Evolutionary conservation across 352 stramenopile genomes (phyloP), one percentile per base, ranked within the genome.

Genomic region (Albugo candida): DNA sequence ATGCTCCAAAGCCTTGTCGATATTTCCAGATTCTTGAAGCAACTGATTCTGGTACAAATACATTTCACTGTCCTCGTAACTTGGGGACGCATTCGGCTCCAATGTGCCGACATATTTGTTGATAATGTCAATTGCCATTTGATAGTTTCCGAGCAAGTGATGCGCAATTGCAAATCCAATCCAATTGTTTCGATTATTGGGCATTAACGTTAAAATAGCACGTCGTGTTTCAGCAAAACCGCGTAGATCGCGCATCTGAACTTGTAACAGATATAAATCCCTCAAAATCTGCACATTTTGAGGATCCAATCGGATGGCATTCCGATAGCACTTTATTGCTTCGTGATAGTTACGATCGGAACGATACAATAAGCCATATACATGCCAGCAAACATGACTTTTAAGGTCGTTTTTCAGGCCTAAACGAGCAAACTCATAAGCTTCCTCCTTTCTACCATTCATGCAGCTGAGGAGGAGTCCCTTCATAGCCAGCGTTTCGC

Each of bases 291-390:
- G 92, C 40, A 97, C 59, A 62, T 98, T 98, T 43, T 97, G 76
- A n/a, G 71, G 63, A 65, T 99, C 93, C 48, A 97, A 95, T 31
- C 88, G 73, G 36, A 99, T 76, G 13, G 95, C 94, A 56, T 96
- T 92, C 59, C 93, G 93, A 69, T 98, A 99, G 60, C 92, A 97
- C 75, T 98, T 98, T 61, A 98, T 97, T 20, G 94, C 93, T 60
- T 98, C 89, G 37, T 75, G 60, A 64, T 99, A 98, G 59, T 98
- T 97, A 40, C 86, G 79, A 61, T 98, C 88, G 11, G 81, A 91
- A 59, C 95, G 84, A 65, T 99, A 93, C 34, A 98, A 65, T 21
- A 98, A 66, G 13, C 95, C 95, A 53, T 95, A 98, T 5, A 99
- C 93, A 67, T 99, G 94, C 95, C 95, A 99, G 71, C 93, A 98